Evolutionary conservation across 495 filamentous ascomycete genomes (phyloP), one percentile per base, ranked within the genome.

Genomic region (Neurospora terricola): DNA sequence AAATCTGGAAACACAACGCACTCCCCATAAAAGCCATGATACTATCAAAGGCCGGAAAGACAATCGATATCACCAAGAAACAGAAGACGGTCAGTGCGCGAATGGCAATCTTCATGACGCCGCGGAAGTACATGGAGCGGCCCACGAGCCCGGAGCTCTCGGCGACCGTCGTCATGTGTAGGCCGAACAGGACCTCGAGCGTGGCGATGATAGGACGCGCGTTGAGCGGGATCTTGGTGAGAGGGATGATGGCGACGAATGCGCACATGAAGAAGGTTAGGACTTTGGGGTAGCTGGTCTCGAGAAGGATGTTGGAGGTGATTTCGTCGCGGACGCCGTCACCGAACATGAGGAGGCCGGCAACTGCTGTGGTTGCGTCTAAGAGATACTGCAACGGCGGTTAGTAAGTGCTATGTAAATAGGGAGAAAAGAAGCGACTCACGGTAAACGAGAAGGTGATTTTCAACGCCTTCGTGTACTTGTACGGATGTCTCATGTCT

Each of bases 11-110:
- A 79, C 94, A 97, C 71, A 97, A 86, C n/a, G 93, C 91, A 38
- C 89, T 91, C 3, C 96, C 96, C 84, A 98, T 88, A 73, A 99
- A 91, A 38, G 92, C 91, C 94, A 98, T 97, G 77, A 99, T 94
- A 71, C 89, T 88, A 78, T 99, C 96, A 77, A 98, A 99, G 0
- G 87, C 87, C 16, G 96, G 96, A 77, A 97, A 93, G 8, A 95
- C 78, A 59, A 98, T 91, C 12, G 94, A 88, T n/a, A 86, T 86
- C 16, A 70, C 75, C 59, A 86, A 73, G 45, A 85, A 84, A 8
- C 80, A 70, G 6, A 84, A 27, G n/a, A 86, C 73, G 10, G 82
- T 81, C 21, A 79, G 69, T 2, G 95, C 77, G 39, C 93, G 87
- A 38, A 97, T 84, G 7, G 83, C 74, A 69, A 87, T 79, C 80